Conservation (phyloP, 2,329 filamentous ascomycete species). For the Hypoxylon sp. region DNA sequence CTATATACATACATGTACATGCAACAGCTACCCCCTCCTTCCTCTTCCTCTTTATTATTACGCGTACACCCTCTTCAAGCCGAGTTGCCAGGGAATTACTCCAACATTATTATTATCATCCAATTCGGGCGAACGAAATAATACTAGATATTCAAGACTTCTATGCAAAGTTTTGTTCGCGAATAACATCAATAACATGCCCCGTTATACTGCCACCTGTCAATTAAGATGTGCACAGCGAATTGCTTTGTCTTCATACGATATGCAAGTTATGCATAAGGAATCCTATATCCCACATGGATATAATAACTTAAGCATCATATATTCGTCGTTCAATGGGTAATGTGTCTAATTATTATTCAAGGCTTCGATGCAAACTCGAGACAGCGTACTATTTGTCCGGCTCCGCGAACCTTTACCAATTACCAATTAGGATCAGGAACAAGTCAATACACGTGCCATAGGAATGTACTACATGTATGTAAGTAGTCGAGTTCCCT, state of each 20-base stretch:
- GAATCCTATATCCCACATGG: conserved; percentile 7
- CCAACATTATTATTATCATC: conserved; percentile 38
- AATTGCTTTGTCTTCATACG: conserved; percentile 26
- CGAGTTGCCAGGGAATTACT: conserved; percentile 20
- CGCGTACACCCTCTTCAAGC: conserved; percentile 31
- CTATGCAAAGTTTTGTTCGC: conserved; percentile 31
- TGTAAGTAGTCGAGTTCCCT: conserved; percentile 21
- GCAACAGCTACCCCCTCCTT: conserved; percentile 5
- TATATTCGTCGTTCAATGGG: background rate
- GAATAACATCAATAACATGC: conserved; percentile 36
- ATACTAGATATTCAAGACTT: conserved; percentile 20
- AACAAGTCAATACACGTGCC: conserved; percentile 25
- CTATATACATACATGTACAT: conserved; percentile 1
- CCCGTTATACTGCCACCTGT: conserved; percentile 45
- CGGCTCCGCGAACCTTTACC: conserved; percentile 36
- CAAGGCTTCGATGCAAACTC: conserved; percentile 22
- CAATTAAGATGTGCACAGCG: conserved; percentile 31
- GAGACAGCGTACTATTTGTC: conserved; percentile 24
- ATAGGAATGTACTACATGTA: conserved; percentile 20
- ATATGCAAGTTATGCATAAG: conserved; percentile 32
- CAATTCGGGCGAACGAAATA: conserved; percentile 37
- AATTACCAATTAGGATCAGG: conserved; percentile 8
- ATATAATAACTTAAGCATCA: background rate
- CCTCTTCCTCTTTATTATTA: conserved; percentile 23
- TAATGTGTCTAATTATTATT: background rate